A percentile compares a stretch with the other conserved stretches of the same genome.
Conservation (phyloP, 441 rosid species). For the Arabidopsis lyrata region DNA sequence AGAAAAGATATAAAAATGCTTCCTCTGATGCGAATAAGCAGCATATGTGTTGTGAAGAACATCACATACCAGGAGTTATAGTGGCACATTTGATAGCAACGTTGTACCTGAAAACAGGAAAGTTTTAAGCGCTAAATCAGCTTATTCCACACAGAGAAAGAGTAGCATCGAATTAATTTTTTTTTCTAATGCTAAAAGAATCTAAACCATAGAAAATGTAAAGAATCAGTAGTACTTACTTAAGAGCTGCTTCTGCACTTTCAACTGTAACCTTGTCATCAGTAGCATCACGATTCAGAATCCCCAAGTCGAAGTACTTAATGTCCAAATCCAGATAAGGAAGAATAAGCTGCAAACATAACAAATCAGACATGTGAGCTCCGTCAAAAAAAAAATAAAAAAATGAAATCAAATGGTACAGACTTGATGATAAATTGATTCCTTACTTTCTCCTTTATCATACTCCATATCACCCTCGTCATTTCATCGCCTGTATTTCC, state of each 20-base stretch:
- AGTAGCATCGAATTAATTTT: background rate
- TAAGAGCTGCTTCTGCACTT: constrained; percentile 87
- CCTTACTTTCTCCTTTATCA: constrained; percentile 83
- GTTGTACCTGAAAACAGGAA: constrained; percentile 66
- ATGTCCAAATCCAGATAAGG: constrained; percentile 87
- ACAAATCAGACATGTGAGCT: background rate
- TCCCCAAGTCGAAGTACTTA: constrained; percentile 88
- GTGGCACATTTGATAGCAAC: constrained; percentile 99
- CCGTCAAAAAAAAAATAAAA: background rate
- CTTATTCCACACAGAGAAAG: constrained; percentile 17
- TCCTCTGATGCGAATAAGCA: background rate
- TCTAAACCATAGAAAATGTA: constrained; percentile 8
- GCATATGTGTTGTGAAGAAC: constrained; percentile 12
- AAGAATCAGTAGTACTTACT: constrained; percentile 55
- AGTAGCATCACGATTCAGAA: constrained; percentile 87
- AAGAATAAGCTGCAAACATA: constrained; percentile 72
- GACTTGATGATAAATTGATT: constrained; percentile 5
- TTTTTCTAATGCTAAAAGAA: constrained; percentile 3
- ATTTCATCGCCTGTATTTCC: constrained; percentile 78
- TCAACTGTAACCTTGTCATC: constrained; percentile 82
- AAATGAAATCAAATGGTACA: background rate
- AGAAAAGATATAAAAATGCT: constrained; percentile 10
- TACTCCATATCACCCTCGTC: constrained; percentile 87
- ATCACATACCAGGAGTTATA: constrained; percentile 85
- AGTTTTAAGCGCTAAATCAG: background rate